Evolutionary conservation across 129 eudicot species (phyloP).

Genomic region (Cynara cardunculus): DNA sequence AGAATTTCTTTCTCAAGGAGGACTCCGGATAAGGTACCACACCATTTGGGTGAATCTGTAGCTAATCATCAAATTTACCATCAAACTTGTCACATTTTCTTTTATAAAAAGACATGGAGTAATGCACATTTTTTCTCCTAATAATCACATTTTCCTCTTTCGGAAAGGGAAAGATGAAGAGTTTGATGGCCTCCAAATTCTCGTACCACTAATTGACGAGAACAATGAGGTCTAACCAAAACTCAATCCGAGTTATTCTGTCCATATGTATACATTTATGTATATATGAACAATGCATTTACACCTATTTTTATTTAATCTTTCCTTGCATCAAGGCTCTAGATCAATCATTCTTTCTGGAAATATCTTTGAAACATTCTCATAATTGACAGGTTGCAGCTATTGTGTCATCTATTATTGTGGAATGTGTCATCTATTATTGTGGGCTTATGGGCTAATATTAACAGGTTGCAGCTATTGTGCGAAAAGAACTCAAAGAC

Average conservation of each 20-base stretch:
- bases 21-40: conserved; percentile 78
- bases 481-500: conserved; percentile 68
- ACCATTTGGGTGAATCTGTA: conserved; percentile 1
- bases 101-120: not conserved
- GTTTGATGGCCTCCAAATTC: no score
- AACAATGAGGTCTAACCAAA: no score
- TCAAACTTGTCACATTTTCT: not conserved
- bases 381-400: no score
- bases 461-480: conserved; percentile 53
- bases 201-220: no score
- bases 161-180: no score
- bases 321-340: not conserved
- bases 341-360: not conserved
- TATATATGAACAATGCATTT: not conserved
- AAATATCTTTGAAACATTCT: no score
- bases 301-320: not conserved
- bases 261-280: not conserved
- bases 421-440: not conserved
- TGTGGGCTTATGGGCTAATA: conserved; percentile 1
- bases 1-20: conserved; percentile 94
- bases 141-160: no score
- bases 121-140: not conserved
- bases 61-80: not conserved
- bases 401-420: no score
- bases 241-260: not conserved